These are phyloP conservation scores for Coniochaeta sp. DNA, from an alignment of 2,329 filamentous ascomycete species.

Conservation along the genomic window DNA sequence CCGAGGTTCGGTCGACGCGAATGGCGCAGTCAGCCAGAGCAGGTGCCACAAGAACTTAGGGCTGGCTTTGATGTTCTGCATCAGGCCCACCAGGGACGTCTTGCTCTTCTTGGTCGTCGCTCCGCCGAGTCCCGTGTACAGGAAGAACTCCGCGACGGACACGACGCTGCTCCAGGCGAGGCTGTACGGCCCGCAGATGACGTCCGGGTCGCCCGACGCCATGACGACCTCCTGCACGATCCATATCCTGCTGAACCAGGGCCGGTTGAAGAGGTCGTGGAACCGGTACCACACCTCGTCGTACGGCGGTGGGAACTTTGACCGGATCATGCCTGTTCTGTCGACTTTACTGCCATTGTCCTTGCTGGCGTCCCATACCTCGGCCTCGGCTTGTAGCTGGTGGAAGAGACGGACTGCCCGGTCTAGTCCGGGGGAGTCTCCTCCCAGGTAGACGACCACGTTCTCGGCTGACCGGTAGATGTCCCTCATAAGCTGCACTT, in stretches of 20 bases:
- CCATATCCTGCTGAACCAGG: conserved; percentile 1
- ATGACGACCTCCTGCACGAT: not conserved
- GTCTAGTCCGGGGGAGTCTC: not conserved
- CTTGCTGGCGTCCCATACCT: not conserved
- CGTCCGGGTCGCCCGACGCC: not conserved
- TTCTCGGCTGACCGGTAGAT: conserved; percentile 5
- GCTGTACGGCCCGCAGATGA: not conserved
- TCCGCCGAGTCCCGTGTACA: not conserved
- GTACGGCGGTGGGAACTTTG: not conserved
- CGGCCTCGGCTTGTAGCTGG: not conserved
- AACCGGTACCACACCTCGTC: not conserved
- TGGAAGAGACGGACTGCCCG: not conserved
- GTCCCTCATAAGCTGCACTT: conserved; percentile 6
- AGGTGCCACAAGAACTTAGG: not conserved
- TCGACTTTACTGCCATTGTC: not conserved
- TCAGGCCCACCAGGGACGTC: not conserved
- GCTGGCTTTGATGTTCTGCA: not conserved
- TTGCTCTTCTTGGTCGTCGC: not conserved
- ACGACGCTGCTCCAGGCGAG: not conserved
- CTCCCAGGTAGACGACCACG: conserved; percentile 5
- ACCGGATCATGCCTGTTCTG: not conserved
- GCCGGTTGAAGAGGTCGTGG: not conserved
- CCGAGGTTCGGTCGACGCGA: not conserved
- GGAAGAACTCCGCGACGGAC: not conserved
- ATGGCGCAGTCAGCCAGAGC: not conserved